Conservation (phyloP, 2,329 filamentous ascomycete species). For the Diaporthe sp. region DNA sequence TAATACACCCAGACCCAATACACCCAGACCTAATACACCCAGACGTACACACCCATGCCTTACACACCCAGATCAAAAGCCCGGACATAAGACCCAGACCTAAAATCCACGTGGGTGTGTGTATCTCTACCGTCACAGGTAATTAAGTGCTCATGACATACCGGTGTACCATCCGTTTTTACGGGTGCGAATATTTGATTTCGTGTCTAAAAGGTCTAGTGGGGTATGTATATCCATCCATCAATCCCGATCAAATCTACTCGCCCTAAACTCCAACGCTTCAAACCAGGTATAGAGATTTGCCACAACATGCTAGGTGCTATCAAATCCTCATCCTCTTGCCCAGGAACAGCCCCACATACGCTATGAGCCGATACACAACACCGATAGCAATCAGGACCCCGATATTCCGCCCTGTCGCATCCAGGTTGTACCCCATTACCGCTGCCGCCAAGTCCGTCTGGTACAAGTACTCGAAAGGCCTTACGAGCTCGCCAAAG, state of each 20-base stretch:
- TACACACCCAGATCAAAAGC: no score
- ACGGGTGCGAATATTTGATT: no score
- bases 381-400: conserved; percentile 58
- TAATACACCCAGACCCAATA: no score
- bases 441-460: conserved; percentile 57
- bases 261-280: conserved; percentile 7
- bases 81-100: no score
- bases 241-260: not conserved
- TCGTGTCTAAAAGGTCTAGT: not conserved
- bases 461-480: conserved; percentile 64
- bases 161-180: no score
- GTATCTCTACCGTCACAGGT: no score
- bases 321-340: conserved; percentile 48
- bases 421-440: conserved; percentile 60
- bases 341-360: conserved; percentile 52
- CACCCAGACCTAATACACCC: no score
- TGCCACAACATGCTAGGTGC: not conserved
- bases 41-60: not conserved
- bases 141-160: no score
- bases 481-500: conserved; percentile 63
- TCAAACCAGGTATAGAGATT: not conserved
- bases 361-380: conserved; percentile 59
- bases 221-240: not conserved
- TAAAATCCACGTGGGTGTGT: no score
- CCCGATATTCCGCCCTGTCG: conserved; percentile 59